Base-by-base conservation (phyloP, 2,329 filamentous ascomycete species). In the Massarina eburnea region DNA sequence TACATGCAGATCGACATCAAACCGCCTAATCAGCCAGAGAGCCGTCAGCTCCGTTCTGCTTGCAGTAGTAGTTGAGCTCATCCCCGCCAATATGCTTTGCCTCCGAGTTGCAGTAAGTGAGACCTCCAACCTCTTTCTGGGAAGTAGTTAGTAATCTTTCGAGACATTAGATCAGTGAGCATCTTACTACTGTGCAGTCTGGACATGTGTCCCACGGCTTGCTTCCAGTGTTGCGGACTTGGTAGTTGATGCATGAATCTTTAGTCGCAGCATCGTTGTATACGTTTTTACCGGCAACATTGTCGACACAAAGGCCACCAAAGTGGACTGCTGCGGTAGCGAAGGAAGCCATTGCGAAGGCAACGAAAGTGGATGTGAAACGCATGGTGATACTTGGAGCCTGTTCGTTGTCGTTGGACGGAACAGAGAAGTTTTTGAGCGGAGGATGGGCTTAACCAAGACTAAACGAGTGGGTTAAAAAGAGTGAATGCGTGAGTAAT, bases 71-170 rank as follows among this genome's bases (percentile, higher is more conserved):
- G 26, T 46, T 46, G 21, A 62, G 17, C 44, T 66, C 62, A 17
- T 65, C 60, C 17, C 62, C 62, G 15, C 62, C 62, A 35, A 66
- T 57, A 39, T 66, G 60, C 42, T 44, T 37, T 2, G 20, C 61
- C 1, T 44, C 47, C 1, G 61, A 65, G 20, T 49, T 42, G 46
- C 62, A 66, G 6, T 47, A 39, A n/a, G 49, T 47, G 14, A 64
- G 18, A 24, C 60, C 57, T 29, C 54, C 52, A 26, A 38, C 19
- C 35, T 19, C 22, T 39, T 37, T 4, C 27, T 39, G 6, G 8
- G 42, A 12, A 45, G 8, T 18, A 8, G 17, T 43, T 3, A 34
- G 27, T 8, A 7, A 30, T 12, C 8, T 15, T 15, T 9, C 9
- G 3, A 21, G 7, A 36, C 22, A 18, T 15, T 30, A 9, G 6